Evolutionary conservation across 169 alveolate species (phyloP), one percentile per base, ranked within the genome.

Genomic region (Plasmodium vivax): DNA sequence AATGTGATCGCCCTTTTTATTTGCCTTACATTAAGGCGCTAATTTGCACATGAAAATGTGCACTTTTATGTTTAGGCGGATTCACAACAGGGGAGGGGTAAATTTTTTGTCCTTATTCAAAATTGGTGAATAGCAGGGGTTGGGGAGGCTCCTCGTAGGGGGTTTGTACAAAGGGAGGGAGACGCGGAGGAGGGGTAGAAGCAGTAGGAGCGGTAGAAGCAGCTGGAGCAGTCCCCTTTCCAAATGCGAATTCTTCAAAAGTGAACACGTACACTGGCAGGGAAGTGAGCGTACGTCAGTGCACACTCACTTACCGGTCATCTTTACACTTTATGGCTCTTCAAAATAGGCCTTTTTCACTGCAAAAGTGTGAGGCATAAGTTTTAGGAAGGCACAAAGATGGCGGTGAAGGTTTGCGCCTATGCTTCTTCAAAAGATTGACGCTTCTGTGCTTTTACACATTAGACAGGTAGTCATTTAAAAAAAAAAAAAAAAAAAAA

Each of bases 361-460:
- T 68, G 34, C 77, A 68, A 68, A 68, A 19, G n/a, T 27, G 38
- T 30, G 38, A 68, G 9, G 77, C 16, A 68, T 23, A 68, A 4
- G 38, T 23, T 68, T 23, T 68, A 23, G 38, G 36, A 68, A 68
- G 38, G 41, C 38, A 68, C 77, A 68, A 68, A 68, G 77, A 68
- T 68, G n/a, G n/a, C 12, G 77, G 77, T 19, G 77, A 68, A 68
- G 14, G n/a, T 30, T 68, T 68, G 32, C 4, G 77, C 32, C n/a
- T 27, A 68, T 68, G 38, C 77, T 68, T 68, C 36, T 68, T 19
- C 77, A 68, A 68, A 68, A 68, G 77, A 30, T 68, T 68, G 77
- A 68, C 38, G 77, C 77, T 68, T 68, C 77, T 68, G 77, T 68
- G 19, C 41, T 68, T 68, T 23, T 68, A 30, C 77, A 68, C 77